Base-by-base conservation (phyloP, 129 eudicot species). In the Chrysanthemum makinoi region DNA sequence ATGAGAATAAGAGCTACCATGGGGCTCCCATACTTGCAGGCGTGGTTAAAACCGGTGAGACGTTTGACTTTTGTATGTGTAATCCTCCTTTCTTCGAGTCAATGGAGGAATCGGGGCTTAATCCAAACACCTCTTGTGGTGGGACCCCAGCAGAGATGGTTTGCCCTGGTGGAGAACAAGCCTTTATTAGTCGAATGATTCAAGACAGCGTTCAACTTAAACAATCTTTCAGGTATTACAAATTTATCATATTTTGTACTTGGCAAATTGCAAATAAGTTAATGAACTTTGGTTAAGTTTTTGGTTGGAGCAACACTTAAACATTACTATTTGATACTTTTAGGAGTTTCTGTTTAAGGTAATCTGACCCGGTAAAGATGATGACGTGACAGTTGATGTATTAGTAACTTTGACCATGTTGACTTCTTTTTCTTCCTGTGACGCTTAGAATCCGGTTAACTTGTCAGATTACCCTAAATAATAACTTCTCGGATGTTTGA, bases 81-180 rank as follows among this genome's bases (percentile, higher is more conserved):
- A 94, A 90, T 74, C 99, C 99, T 66, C 99, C 99, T 52, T 94
- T 94, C 72, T 94, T 94, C 67, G 99, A 87, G 78, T 65, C 96
- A 39, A 86, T 94, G 83, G 94, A 86, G 69, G 93, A 86, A 81
- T 85, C 96, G 6, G 96, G 99, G 74, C 80, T 84, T 28, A 94
- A 94, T 84, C 97, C 99, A 49, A 94, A 90, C 75, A 94, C 99
- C 64, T 84, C 99, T 62, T 94, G 99, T 71, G 99, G 99, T 75
- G 99, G 99, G 76, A 94, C 96, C 20, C 83, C 80, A 6, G 87
- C 81, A 24, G 99, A 94, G 86, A 94, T 94, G 98, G 97, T 90
- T 26, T 94, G 94, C 75, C 85, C 89, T 46, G 99, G 99, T 59
- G 99, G 99, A 15, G 99, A 94, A 76, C 82, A 78, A 54, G 97